Conservation (phyloP, 352 stramenopile species). For the Phytophthora pinifolia region DNA sequence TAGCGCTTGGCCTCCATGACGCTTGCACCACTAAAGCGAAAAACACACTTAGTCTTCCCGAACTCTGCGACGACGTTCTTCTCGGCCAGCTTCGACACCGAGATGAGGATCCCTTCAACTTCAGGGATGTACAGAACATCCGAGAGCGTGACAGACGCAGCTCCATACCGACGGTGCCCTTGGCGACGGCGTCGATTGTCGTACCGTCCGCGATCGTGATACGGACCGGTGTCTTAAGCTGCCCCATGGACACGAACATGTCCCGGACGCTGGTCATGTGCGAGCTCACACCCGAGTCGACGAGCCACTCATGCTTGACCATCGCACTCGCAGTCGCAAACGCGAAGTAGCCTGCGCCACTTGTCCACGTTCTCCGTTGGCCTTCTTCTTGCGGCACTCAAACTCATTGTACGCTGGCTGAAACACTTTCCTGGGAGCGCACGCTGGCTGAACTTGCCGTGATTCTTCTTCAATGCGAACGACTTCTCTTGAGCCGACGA, state of each 20-base stretch:
- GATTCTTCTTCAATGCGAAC: not conserved
- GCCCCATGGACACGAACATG: conserved; percentile 12
- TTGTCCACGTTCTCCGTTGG: not conserved
- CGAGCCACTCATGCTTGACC: too few relatives aligned
- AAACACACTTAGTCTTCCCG: not conserved
- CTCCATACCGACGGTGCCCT: not conserved
- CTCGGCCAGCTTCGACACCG: not conserved
- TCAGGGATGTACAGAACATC: not conserved
- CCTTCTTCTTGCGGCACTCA: conserved; percentile 4
- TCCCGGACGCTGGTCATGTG: not conserved
- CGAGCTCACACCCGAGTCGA: too few relatives aligned
- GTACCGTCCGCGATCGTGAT: too few relatives aligned
- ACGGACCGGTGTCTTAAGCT: not conserved
- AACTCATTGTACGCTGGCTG: too few relatives aligned
- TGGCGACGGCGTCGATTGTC: not conserved
- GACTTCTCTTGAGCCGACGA: not conserved
- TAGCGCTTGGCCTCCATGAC: not conserved
- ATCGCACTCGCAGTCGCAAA: too few relatives aligned
- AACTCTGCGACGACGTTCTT: not conserved
- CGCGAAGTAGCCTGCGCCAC: not conserved
- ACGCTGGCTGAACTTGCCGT: too few relatives aligned
- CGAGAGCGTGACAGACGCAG: too few relatives aligned
- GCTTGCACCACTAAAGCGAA: not conserved
- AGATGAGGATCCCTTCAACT: not conserved
- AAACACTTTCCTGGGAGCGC: too few relatives aligned